A percentile compares a stretch with the other conserved stretches of the same genome.
These are phyloP conservation scores for Tetraselmis chui DNA, from an alignment of 139 green algal species.

Conservation along the genomic window DNA sequence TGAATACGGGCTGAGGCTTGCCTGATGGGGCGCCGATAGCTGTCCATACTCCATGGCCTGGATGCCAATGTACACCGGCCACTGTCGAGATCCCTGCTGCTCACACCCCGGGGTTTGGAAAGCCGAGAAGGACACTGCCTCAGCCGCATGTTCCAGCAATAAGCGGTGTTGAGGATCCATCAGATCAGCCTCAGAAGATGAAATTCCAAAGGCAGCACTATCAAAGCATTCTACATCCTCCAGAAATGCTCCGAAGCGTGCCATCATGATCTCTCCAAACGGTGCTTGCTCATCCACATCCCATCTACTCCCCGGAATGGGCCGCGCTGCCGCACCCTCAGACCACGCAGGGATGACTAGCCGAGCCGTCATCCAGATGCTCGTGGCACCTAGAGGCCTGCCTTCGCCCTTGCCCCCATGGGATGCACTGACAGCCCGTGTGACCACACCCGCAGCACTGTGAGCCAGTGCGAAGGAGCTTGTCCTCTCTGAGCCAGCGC, in stretches of 20 bases:
- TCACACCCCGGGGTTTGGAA: no score
- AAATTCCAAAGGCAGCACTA: conserved; percentile 54
- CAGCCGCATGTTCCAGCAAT: conserved; percentile 40
- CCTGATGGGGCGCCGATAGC: conserved; percentile 1
- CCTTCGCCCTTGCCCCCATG: no score
- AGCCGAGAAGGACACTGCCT: background rate
- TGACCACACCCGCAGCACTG: no score
- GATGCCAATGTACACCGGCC: background rate
- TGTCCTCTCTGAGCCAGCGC: no score
- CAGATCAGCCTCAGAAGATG: conserved; percentile 54
- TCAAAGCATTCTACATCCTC: conserved; percentile 62
- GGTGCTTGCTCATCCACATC: background rate
- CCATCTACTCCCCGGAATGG: background rate
- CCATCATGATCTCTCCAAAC: background rate
- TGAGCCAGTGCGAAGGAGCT: no score
- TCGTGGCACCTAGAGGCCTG: no score
- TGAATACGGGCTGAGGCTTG: conserved; percentile 1
- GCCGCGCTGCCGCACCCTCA: background rate
- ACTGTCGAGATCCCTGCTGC: background rate
- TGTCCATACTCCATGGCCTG: conserved; percentile 8
- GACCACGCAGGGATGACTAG: background rate
- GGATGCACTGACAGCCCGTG: no score
- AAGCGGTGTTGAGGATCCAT: conserved; percentile 75
- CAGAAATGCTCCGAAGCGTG: conserved; percentile 63
- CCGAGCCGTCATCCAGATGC: background rate